phyloP scores from a whole-genome alignment of 768 basidiomycete genomes.

The Coprinopsis marcescibilis region DNA sequence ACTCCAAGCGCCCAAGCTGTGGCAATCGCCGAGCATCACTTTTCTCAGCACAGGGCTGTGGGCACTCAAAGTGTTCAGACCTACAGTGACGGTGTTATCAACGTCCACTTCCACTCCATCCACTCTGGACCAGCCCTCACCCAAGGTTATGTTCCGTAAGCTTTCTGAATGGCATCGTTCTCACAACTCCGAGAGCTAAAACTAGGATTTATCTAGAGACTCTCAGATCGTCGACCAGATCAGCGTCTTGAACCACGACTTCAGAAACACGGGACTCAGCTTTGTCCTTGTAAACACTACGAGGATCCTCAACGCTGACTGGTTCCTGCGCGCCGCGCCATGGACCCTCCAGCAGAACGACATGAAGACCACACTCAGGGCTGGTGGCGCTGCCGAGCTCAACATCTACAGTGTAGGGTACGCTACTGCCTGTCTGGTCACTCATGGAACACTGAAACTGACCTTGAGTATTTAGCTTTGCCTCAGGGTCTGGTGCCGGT shows the following conservation, averaged over 20 bases:
- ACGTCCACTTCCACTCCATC: too few relatives aligned
- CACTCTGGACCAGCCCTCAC: not conserved
- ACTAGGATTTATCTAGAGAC: slow-evolving; percentile 19
- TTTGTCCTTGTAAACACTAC: slow-evolving; percentile 36
- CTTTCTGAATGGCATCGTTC: not conserved
- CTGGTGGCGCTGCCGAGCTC: slow-evolving; percentile 34
- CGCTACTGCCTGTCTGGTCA: slow-evolving; percentile 6
- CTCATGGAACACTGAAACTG: slow-evolving; percentile 10
- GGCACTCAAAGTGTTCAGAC: too few relatives aligned
- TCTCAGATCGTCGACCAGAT: slow-evolving; percentile 34
- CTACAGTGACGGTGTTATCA: too few relatives aligned
- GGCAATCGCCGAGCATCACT: too few relatives aligned
- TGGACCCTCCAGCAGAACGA: slow-evolving; percentile 29
- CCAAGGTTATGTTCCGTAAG: slow-evolving; percentile 1
- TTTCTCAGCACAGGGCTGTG: too few relatives aligned
- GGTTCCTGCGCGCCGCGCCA: slow-evolving; percentile 44
- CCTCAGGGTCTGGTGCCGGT: slow-evolving; percentile 30
- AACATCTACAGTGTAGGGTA: slow-evolving; percentile 51
- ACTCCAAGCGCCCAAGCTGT: too few relatives aligned
- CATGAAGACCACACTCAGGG: slow-evolving; percentile 44
- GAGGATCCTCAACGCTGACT: slow-evolving; percentile 38
- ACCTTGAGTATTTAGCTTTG: slow-evolving; percentile 24
- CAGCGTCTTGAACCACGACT: slow-evolving; percentile 36
- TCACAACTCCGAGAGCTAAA: not conserved
- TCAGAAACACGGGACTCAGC: slow-evolving; percentile 28